phyloP scores from a whole-genome alignment of 1,139 yeast genomes.

The Nematodospora anomalae region DNA sequence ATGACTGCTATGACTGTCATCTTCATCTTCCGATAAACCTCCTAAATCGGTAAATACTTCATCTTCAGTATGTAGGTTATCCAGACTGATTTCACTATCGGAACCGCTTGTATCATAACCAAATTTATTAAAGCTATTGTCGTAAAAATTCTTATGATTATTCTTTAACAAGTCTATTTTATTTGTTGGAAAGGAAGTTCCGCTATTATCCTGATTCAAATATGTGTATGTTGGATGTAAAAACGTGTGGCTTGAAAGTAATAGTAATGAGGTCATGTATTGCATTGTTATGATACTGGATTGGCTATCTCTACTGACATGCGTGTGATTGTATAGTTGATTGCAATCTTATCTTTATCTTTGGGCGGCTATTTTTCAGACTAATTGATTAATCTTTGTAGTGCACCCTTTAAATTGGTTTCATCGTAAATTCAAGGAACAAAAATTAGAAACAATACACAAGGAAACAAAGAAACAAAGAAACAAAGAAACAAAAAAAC shows the following conservation, averaged over 20 bases:
- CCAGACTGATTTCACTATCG: background rate
- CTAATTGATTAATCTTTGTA: too few species aligned
- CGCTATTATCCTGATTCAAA: background rate
- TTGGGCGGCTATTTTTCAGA: background rate
- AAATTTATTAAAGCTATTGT: conserved; percentile 2
- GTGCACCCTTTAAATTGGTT: too few species aligned
- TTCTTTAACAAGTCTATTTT: background rate
- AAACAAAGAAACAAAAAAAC: too few species aligned
- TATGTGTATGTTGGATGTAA: conserved; percentile 8
- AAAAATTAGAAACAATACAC: too few species aligned
- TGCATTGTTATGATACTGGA: conserved; percentile 9
- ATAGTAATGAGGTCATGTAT: conserved; percentile 12
- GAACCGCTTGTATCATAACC: conserved; percentile 1
- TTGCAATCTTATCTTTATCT: background rate
- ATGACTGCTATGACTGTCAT: conserved; percentile 1
- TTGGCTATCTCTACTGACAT: too few species aligned
- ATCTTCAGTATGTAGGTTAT: background rate
- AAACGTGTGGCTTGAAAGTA: conserved; percentile 10
- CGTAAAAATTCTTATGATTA: background rate
- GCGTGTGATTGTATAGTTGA: too few species aligned
- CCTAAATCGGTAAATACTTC: background rate
- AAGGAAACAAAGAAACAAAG: conserved; percentile 1
- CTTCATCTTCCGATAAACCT: background rate
- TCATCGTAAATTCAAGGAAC: too few species aligned
- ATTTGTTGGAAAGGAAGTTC: background rate